Percentiles rank a stretch among this genome's conserved stretches.
phyloP scores from a whole-genome alignment of 1,139 yeast species.

The Candida sanyaensis region DNA sequence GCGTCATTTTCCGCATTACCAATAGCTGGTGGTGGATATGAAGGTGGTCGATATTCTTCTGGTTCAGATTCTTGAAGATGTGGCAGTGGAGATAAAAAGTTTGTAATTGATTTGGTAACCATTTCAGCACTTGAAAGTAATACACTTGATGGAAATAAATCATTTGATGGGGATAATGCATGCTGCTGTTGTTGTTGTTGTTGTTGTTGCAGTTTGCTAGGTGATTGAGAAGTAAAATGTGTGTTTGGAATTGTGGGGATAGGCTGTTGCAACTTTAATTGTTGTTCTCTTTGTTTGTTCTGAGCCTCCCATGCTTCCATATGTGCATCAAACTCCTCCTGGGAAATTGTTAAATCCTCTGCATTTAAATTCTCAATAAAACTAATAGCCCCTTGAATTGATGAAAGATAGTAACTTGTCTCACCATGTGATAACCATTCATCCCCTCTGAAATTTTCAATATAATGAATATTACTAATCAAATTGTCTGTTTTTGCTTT shows the following conservation, averaged over 20 bases:
- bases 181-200: too few species aligned
- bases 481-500: constrained; percentile 65
- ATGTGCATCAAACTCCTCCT: constrained; percentile 54
- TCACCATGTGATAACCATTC: constrained; percentile 78
- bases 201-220: constrained; percentile 1
- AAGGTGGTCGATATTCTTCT: constrained; percentile 5
- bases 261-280: constrained; percentile 3
- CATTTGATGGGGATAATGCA: constrained; percentile 14
- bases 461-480: constrained; percentile 77
- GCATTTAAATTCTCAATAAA: constrained; percentile 65
- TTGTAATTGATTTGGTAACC: constrained; percentile 50
- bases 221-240: constrained; percentile 2
- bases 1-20: constrained; percentile 1
- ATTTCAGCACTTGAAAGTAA: constrained; percentile 54
- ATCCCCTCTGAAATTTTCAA: constrained; percentile 77
- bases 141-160: constrained; percentile 51
- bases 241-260: constrained; percentile 23
- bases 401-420: constrained; percentile 82
- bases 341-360: constrained; percentile 60
- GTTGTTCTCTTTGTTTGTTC: constrained; percentile 19
- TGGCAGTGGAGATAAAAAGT: constrained; percentile 47
- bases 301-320: constrained; percentile 51
- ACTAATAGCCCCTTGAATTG: constrained; percentile 82
- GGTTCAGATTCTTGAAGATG: constrained; percentile 14
- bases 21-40: constrained; percentile 6